Evolutionary conservation across 2,329 filamentous ascomycete species (phyloP).

Genomic region (Mycosphaerella arachidis): DNA sequence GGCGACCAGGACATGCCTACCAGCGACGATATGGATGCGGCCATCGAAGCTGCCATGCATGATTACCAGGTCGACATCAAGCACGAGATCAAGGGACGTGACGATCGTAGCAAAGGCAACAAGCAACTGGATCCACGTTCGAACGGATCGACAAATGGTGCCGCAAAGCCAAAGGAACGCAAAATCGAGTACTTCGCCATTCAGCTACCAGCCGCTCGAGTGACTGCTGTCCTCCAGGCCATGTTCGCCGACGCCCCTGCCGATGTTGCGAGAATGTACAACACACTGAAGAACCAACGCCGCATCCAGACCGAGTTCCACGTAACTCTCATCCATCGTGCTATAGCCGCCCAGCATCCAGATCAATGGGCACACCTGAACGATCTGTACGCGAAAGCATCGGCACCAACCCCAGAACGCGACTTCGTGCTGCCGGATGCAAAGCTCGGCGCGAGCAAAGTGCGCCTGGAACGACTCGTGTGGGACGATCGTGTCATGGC

Average conservation of each 20-base stretch:
- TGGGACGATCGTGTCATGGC: constrained; percentile 88
- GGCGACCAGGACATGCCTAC: constrained; percentile 59
- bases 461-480: constrained; percentile 64
- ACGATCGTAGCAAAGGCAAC: constrained; percentile 34
- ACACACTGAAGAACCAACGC: constrained; percentile 64
- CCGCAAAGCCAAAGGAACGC: constrained; percentile 45
- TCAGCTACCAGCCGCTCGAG: constrained; percentile 47
- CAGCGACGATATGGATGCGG: constrained; percentile 69
- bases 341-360: constrained; percentile 55
- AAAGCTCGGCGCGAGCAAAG: constrained; percentile 60
- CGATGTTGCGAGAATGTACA: constrained; percentile 63
- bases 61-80: constrained; percentile 73
- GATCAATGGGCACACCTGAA: constrained; percentile 72
- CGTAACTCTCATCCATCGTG: constrained; percentile 86
- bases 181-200: constrained; percentile 64
- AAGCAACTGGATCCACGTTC: constrained; percentile 27
- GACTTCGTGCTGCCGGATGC: constrained; percentile 42
- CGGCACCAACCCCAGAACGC: constrained; percentile 31
- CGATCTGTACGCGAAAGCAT: constrained; percentile 48
- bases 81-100: constrained; percentile 63
- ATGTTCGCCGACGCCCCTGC: constrained; percentile 59
- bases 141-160: constrained; percentile 34
- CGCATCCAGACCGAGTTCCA: constrained; percentile 86
- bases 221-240: constrained; percentile 60
- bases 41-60: constrained; percentile 68